A percentile compares a stretch with the other conserved stretches of the same genome.
Conservation (phyloP, 2,329 filamentous ascomycete species). For the Hirsutella rhossiliensis region DNA sequence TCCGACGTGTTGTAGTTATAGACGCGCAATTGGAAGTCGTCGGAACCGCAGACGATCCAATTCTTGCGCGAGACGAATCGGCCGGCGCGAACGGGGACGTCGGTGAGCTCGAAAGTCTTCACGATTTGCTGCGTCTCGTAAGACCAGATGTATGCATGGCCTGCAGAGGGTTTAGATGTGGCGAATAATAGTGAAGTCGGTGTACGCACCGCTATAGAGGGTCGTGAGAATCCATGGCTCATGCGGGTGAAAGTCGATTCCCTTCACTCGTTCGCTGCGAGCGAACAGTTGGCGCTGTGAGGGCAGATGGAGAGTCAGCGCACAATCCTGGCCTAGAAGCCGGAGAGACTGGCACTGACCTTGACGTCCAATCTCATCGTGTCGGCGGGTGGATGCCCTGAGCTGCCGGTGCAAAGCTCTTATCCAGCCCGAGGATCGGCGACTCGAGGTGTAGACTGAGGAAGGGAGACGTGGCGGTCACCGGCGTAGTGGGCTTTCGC, state of each 20-base stretch:
- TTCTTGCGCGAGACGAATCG: slow-evolving; percentile 97
- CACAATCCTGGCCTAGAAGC: too few relatives aligned
- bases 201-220: slow-evolving; percentile 68
- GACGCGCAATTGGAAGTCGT: slow-evolving; percentile 77
- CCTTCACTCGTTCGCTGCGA: slow-evolving; percentile 91
- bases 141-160: slow-evolving; percentile 98
- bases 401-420: neutral
- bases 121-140: slow-evolving; percentile 94
- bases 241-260: slow-evolving; percentile 91
- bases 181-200: neutral
- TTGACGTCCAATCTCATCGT: slow-evolving; percentile 31
- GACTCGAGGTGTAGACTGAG: too few relatives aligned
- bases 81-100: slow-evolving; percentile 93
- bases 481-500: neutral
- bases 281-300: slow-evolving; percentile 41
- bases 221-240: slow-evolving; percentile 97
- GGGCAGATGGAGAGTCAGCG: neutral
- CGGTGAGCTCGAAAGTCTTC: slow-evolving; percentile 97
- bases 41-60: slow-evolving; percentile 94
- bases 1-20: slow-evolving; percentile 99
- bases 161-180: slow-evolving; percentile 28
- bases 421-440: neutral
- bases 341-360: too few relatives aligned
- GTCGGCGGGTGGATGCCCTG: slow-evolving; percentile 1
- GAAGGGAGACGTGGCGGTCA: neutral